Evolutionary conservation across 108 stramenopile genomes (phyloP).

Genomic region (Cyclotella kingstonii): DNA sequence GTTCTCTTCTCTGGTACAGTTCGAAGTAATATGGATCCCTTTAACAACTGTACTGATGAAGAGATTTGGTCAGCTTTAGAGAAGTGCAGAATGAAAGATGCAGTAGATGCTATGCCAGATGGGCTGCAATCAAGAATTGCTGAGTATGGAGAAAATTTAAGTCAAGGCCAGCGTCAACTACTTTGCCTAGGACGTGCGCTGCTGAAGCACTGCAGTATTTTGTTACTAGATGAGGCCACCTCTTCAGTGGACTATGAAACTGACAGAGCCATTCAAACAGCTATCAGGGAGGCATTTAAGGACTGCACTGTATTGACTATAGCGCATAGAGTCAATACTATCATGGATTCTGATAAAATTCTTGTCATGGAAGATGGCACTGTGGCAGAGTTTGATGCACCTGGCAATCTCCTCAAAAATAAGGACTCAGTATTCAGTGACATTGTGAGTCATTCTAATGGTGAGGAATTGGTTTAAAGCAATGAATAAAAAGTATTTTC

Average conservation of each 20-base stretch:
- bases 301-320: conserved; percentile 84
- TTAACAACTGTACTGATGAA: conserved; percentile 59
- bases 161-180: conserved; percentile 90
- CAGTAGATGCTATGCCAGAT: conserved; percentile 63
- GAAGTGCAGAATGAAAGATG: conserved; percentile 60
- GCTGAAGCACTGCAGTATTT: conserved; percentile 67
- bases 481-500: not conserved
- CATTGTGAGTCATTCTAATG: conserved; percentile 68
- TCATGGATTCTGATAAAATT: conserved; percentile 92
- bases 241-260: conserved; percentile 85
- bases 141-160: conserved; percentile 91
- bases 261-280: conserved; percentile 80
- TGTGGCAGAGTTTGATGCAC: conserved; percentile 83
- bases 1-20: conserved; percentile 90
- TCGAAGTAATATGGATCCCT: conserved; percentile 89
- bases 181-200: conserved; percentile 91
- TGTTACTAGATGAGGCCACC: conserved; percentile 92
- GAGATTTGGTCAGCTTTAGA: conserved; percentile 72
- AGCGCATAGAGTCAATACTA: conserved; percentile 93
- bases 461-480: conserved; percentile 17
- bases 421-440: conserved; percentile 70
- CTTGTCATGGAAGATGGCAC: conserved; percentile 89
- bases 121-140: conserved; percentile 73
- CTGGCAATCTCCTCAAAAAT: conserved; percentile 77
- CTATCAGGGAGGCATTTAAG: conserved; percentile 64